Evolutionary conservation across 768 basidiomycete genomes (phyloP), one percentile per base, ranked within the genome.

Genomic region (Naematelia encephala): DNA sequence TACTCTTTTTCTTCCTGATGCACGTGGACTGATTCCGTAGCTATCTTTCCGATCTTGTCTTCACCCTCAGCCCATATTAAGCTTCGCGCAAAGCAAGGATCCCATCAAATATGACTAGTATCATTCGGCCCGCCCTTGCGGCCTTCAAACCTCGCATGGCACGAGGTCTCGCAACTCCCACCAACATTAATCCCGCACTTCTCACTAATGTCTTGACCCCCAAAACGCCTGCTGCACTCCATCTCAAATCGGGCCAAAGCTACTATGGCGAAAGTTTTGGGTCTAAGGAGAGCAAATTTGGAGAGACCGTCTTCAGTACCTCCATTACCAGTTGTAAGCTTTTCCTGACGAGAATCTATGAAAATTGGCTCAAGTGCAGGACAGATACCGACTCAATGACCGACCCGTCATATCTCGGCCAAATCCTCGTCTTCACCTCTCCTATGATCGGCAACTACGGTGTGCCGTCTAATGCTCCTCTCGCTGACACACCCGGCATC

Each of bases 381-480:
- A 8, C 73, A 94, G 92, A 99, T 77, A 98, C 94, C 48, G 96
- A 99, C 79, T 96, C 91, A 5, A 97, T 99, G 96, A 99, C 96
- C 34, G 96, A 99, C 77, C 96, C 96, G 5, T 98, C 96, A 5
- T 98, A 99, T 79, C 89, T 91, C 29, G 88, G 91, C 51, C 96
- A 99, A 79, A 94, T 99, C 73, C 84, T 99, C 63, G 96, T 99
- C 57, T 99, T 99, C 81, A 99, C 96, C 45, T 88, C 93, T 0
- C 96, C 96, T 10, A 85, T 99, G 78, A 96, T 99, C 65, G 96
- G 96, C 42, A 99, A 99, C 78, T 99, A 99, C 72, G 96, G 96
- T 54, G 91, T 99, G 8, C 96, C 96, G 4, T 69, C 74, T 29
- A 98, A 99, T 78, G 54, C 63, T 42, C 64, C 75, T n/a, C 63